A percentile compares a stretch with the other conserved stretches of the same genome.
phyloP scores from a whole-genome alignment of 148 eudicot species.

The Chenopodium quinoa region DNA sequence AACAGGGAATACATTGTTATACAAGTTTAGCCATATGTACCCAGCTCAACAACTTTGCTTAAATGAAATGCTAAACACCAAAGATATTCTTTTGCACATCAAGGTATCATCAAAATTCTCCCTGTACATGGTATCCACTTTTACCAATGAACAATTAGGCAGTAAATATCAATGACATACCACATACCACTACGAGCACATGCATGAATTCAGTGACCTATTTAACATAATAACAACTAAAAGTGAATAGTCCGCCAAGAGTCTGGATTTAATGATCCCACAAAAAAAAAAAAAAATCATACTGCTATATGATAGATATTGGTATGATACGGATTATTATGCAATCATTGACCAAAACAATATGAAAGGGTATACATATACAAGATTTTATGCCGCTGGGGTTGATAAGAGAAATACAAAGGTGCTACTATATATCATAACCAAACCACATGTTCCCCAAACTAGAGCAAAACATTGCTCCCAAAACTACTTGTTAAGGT shows the following conservation, averaged over 20 bases:
- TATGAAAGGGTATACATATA: neutral
- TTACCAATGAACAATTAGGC: neutral
- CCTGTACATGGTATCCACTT: neutral
- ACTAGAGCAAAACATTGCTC: neutral
- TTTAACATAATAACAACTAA: neutral
- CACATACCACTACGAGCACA: neutral
- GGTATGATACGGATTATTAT: neutral
- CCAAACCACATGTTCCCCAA: neutral
- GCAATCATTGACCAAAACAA: neutral
- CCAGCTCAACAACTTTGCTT: neutral
- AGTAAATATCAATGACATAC: neutral
- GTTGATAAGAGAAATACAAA: neutral
- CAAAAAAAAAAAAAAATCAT: neutral
- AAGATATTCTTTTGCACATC: neutral
- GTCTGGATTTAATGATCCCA: neutral
- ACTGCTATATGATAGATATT: neutral
- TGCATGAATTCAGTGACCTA: neutral
- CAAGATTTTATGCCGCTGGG: neutral
- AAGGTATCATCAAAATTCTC: neutral
- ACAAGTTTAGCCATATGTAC: neutral
- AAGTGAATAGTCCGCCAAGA: neutral
- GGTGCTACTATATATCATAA: neutral
- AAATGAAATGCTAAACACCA: too few species aligned
- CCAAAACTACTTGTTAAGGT: neutral
- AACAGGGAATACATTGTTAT: neutral